phyloP scores from a whole-genome alignment of 768 basidiomycete genomes.

The Lentinula edodes region DNA sequence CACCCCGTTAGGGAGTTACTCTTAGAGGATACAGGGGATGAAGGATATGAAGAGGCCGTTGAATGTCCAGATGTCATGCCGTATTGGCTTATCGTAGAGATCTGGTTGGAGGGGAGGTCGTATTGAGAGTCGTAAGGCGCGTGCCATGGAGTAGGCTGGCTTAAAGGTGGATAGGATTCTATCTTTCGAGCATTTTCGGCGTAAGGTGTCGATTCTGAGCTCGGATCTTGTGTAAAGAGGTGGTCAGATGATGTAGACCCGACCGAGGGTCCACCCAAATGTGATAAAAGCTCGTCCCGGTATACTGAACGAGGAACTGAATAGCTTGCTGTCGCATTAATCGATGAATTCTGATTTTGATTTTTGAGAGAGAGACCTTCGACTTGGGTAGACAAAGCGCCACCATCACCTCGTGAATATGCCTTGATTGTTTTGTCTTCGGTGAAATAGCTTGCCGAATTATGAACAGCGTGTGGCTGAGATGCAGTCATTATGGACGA shows the following conservation, averaged over 20 bases:
- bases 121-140: background rate
- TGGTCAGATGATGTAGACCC: background rate
- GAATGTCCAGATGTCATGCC: background rate
- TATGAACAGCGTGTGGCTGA: background rate
- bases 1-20: constrained; percentile 42
- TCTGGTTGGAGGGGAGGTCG: background rate
- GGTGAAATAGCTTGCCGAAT: background rate
- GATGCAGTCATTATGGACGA: background rate
- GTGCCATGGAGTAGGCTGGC: background rate
- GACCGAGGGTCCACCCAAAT: background rate
- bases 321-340: background rate
- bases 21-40: constrained; percentile 10
- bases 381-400: background rate
- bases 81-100: background rate
- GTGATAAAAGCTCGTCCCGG: background rate
- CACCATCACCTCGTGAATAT: background rate
- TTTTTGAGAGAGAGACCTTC: background rate
- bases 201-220: background rate
- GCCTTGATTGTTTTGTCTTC: background rate
- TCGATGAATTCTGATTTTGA: background rate
- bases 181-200: background rate
- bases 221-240: background rate
- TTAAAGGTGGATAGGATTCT: background rate
- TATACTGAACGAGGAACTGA: background rate
- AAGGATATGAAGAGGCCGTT: background rate